phyloP scores from a whole-genome alignment of 441 rosid genomes.

The Sinapis alba region DNA sequence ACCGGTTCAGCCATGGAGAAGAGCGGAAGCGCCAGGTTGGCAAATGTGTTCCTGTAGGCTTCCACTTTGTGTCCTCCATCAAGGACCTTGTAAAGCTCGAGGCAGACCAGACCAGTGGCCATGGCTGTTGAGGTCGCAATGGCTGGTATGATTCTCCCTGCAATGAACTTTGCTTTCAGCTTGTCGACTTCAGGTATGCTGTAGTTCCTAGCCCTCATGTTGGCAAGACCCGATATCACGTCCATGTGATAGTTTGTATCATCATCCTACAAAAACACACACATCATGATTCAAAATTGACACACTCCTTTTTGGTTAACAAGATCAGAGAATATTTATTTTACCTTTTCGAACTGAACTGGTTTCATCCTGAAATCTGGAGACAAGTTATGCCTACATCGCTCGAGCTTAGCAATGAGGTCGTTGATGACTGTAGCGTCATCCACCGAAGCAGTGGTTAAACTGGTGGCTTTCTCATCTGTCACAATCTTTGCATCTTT shows the following conservation, averaged over 20 bases:
- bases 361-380: slow-evolving; percentile 84
- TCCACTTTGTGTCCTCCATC: slow-evolving; percentile 76
- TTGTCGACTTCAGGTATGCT: slow-evolving; percentile 92
- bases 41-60: slow-evolving; percentile 91
- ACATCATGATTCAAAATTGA: background rate
- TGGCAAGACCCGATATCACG: slow-evolving; percentile 85
- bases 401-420: slow-evolving; percentile 62
- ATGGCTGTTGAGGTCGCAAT: slow-evolving; percentile 95
- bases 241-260: slow-evolving; percentile 97
- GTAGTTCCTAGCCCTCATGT: slow-evolving; percentile 97
- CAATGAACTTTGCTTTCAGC: slow-evolving; percentile 94
- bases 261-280: slow-evolving; percentile 67
- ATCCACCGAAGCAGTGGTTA: slow-evolving; percentile 66
- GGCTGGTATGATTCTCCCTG: slow-evolving; percentile 95
- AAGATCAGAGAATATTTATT: background rate
- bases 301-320: background rate
- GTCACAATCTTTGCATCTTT: slow-evolving; percentile 78
- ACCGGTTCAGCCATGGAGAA: slow-evolving; percentile 96
- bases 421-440: slow-evolving; percentile 77
- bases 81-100: slow-evolving; percentile 90
- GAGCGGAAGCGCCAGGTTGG: slow-evolving; percentile 85
- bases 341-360: slow-evolving; percentile 89
- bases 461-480: slow-evolving; percentile 82
- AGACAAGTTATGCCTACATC: slow-evolving; percentile 51
- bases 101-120: slow-evolving; percentile 96